phyloP scores from a whole-genome alignment of 2,329 filamentous ascomycete species.

The Emmonsiellopsis sp. region DNA sequence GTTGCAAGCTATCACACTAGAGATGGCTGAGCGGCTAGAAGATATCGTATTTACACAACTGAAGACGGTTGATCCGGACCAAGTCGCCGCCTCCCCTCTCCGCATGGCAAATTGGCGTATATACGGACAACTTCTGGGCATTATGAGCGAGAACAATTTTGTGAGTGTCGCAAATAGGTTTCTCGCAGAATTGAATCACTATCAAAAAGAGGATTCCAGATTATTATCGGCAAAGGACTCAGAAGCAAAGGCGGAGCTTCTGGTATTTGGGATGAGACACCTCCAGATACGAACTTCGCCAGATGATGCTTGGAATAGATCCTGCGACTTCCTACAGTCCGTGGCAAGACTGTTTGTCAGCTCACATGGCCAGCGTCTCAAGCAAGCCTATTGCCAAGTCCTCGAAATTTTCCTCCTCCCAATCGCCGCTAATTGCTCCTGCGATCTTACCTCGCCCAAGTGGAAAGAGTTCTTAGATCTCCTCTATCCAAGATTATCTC shows the following conservation, averaged over 20 bases:
- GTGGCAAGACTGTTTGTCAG: conserved; percentile 74
- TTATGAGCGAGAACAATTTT: conserved; percentile 92
- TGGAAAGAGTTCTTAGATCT: conserved; percentile 80
- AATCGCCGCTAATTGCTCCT: conserved; percentile 69
- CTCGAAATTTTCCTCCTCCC: conserved; percentile 79
- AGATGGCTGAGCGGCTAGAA: conserved; percentile 90
- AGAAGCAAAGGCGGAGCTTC: conserved; percentile 75
- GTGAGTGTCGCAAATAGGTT: conserved; percentile 73
- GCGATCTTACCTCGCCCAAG: conserved; percentile 67
- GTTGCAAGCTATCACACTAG: conserved; percentile 68
- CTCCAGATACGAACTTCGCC: conserved; percentile 66
- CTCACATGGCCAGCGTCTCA: conserved; percentile 80
- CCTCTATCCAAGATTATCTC: conserved; percentile 66
- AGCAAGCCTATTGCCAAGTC: conserved; percentile 89
- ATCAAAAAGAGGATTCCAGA: conserved; percentile 60
- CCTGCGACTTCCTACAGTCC: conserved; percentile 78
- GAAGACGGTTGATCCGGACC: conserved; percentile 76
- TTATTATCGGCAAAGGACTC: conserved; percentile 44
- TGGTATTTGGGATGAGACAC: conserved; percentile 87
- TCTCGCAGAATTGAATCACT: conserved; percentile 66
- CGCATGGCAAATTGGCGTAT: conserved; percentile 93
- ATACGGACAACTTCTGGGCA: conserved; percentile 84
- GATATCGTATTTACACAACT: conserved; percentile 95
- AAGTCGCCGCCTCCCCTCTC: conserved; percentile 59
- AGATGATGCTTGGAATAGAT: conserved; percentile 68